A percentile compares a stretch with the other conserved stretches of the same genome.
Conservation (phyloP, 352 stramenopile species). For the Phytophthora hibernalis region DNA sequence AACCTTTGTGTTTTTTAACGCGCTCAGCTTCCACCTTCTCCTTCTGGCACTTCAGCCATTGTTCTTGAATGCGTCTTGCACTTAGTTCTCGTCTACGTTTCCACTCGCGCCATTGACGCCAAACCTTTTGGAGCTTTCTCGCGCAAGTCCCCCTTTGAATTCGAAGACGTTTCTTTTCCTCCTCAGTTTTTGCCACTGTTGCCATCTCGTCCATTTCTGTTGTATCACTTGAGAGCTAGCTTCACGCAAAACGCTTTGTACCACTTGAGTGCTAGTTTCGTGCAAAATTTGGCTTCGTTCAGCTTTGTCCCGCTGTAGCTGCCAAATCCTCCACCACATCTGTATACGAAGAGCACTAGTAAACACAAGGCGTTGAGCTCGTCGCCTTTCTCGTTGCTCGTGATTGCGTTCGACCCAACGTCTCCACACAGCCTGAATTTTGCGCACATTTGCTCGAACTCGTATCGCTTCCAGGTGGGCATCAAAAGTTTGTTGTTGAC, state of each 20-base stretch:
- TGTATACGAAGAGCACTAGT: conserved; percentile 25
- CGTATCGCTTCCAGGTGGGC: conserved; percentile 9
- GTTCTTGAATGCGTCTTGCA: conserved; percentile 21
- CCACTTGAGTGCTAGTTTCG: conserved; percentile 26
- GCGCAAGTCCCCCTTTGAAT: conserved; percentile 19
- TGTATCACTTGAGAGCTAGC: conserved; percentile 30
- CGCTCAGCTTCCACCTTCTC: conserved; percentile 11
- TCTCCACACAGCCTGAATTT: conserved; percentile 21
- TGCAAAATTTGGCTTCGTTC: conserved; percentile 17
- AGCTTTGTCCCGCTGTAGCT: conserved; percentile 13
- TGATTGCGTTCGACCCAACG: conserved; percentile 6
- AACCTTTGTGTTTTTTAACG: conserved; percentile 7
- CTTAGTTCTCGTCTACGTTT: conserved; percentile 10
- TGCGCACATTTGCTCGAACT: conserved; percentile 4
- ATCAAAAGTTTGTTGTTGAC: conserved; percentile 6
- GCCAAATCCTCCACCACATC: conserved; percentile 29
- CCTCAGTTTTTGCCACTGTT: conserved; percentile 10
- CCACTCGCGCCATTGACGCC: conserved; percentile 13
- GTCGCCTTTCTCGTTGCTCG: conserved; percentile 3
- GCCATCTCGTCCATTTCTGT: conserved; percentile 23
- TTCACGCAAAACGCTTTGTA: conserved; percentile 26
- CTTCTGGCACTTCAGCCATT: conserved; percentile 14
- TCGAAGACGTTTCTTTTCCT: conserved; percentile 10
- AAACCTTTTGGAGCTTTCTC: conserved; percentile 26
- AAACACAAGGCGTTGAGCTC: conserved; percentile 6